These are phyloP conservation scores for Aspergillus sp. DNA, from an alignment of 2,329 filamentous ascomycete species.

Conservation along the genomic window DNA sequence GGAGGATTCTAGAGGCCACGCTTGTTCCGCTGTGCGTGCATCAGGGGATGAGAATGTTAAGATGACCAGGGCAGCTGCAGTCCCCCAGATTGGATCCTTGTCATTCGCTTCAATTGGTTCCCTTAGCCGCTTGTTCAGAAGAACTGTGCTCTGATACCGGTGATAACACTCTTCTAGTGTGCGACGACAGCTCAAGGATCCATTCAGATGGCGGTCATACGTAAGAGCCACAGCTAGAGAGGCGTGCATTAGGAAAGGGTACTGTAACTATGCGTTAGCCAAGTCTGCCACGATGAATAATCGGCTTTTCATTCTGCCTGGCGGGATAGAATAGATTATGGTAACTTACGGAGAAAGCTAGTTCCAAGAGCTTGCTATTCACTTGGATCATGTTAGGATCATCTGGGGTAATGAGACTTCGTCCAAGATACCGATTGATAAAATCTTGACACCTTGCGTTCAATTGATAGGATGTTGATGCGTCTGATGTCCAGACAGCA, in stretches of 20 bases:
- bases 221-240: slow-evolving; percentile 42
- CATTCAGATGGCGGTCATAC: slow-evolving; percentile 32
- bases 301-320: neutral
- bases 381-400: slow-evolving; percentile 38
- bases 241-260: slow-evolving; percentile 49
- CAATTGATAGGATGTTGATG: slow-evolving; percentile 33
- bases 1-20: slow-evolving; percentile 55
- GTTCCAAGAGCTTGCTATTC: slow-evolving; percentile 37
- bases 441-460: slow-evolving; percentile 43
- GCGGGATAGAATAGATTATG: neutral
- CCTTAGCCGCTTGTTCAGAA: slow-evolving; percentile 39
- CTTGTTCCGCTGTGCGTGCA: slow-evolving; percentile 39
- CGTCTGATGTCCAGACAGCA: slow-evolving; percentile 37
- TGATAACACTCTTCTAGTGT: slow-evolving; percentile 44
- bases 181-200: slow-evolving; percentile 18
- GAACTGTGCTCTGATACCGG: slow-evolving; percentile 40
- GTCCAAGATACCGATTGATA: slow-evolving; percentile 39
- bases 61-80: slow-evolving; percentile 43
- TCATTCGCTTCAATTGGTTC: slow-evolving; percentile 33
- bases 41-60: slow-evolving; percentile 43
- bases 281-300: neutral
- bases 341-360: slow-evolving; percentile 40
- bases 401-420: slow-evolving; percentile 36
- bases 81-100: slow-evolving; percentile 49
- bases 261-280: slow-evolving; percentile 23